These are phyloP conservation scores for Cajanus cajan DNA, from an alignment of 306 rosid genomes.

Conservation along the genomic window DNA sequence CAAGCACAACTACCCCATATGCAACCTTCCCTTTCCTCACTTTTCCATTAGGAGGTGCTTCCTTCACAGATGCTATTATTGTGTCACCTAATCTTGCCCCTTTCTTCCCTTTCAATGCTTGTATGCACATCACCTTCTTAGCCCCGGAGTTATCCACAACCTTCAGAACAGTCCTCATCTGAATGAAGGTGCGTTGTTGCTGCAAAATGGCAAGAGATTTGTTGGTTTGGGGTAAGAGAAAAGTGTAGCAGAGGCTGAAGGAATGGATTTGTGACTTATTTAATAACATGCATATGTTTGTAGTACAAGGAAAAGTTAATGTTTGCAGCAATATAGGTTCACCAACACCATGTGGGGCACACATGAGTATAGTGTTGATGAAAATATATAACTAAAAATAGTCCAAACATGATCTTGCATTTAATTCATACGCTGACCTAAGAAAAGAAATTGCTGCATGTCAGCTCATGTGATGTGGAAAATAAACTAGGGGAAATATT, in stretches of 20 bases:
- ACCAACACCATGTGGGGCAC: not conserved
- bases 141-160: slow-evolving; percentile 84
- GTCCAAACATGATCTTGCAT: not conserved
- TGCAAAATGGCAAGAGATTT: slow-evolving; percentile 25
- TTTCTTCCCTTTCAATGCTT: slow-evolving; percentile 76
- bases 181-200: slow-evolving; percentile 77
- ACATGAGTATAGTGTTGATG: not conserved
- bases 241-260: not conserved
- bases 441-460: slow-evolving; percentile 47
- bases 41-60: slow-evolving; percentile 76
- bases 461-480: slow-evolving; percentile 48
- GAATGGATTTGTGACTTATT: not conserved
- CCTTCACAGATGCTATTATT: slow-evolving; percentile 80
- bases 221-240: not conserved
- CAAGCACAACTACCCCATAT: slow-evolving; percentile 68
- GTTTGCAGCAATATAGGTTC: not conserved
- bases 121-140: slow-evolving; percentile 87
- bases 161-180: slow-evolving; percentile 88
- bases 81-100: slow-evolving; percentile 91
- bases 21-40: slow-evolving; percentile 57
- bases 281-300: not conserved
- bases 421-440: slow-evolving; percentile 52
- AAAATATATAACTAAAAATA: not conserved
- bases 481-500: slow-evolving; percentile 44
- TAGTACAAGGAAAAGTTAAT: not conserved